Percentiles rank a stretch among this genome's conserved stretches.
phyloP scores from a whole-genome alignment of 1,284 basidiomycete species.

The Mycena citricolor region DNA sequence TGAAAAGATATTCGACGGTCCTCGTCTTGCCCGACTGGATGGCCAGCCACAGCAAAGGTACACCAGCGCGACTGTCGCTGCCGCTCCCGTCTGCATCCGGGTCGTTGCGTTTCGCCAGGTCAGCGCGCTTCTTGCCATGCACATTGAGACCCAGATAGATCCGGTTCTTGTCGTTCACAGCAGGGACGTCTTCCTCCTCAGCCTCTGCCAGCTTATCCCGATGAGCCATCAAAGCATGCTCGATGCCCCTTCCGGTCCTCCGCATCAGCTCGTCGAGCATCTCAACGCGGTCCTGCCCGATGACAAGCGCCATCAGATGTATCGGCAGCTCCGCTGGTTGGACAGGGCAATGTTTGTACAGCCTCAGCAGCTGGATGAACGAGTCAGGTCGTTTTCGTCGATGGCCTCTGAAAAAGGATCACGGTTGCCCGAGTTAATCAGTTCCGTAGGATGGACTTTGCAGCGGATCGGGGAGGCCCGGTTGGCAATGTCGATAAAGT shows the following conservation, averaged over 20 bases:
- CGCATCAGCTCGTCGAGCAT: conserved; percentile 57
- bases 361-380: conserved; percentile 45
- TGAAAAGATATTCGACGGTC: conserved; percentile 48
- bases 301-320: conserved; percentile 28
- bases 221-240: conserved; percentile 26
- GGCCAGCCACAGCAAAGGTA: conserved; percentile 48
- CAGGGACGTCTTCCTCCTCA: conserved; percentile 26
- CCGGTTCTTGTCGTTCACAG: conserved; percentile 41
- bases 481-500: conserved; percentile 52
- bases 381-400: conserved; percentile 48
- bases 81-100: conserved; percentile 40
- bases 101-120: conserved; percentile 48
- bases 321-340: conserved; percentile 27
- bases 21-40: conserved; percentile 31
- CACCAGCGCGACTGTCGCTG: conserved; percentile 10
- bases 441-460: conserved; percentile 35
- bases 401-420: conserved; percentile 38
- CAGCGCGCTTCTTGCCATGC: conserved; percentile 57
- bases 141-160: conserved; percentile 58
- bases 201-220: too few species aligned
- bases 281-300: conserved; percentile 41
- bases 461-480: conserved; percentile 43
- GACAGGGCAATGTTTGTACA: conserved; percentile 40
- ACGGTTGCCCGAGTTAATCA: conserved; percentile 31
- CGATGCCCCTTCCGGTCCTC: conserved; percentile 47